These are phyloP conservation scores for Ustulina deusta DNA, from an alignment of 2,329 filamentous ascomycete genomes.

Conservation along the genomic window DNA sequence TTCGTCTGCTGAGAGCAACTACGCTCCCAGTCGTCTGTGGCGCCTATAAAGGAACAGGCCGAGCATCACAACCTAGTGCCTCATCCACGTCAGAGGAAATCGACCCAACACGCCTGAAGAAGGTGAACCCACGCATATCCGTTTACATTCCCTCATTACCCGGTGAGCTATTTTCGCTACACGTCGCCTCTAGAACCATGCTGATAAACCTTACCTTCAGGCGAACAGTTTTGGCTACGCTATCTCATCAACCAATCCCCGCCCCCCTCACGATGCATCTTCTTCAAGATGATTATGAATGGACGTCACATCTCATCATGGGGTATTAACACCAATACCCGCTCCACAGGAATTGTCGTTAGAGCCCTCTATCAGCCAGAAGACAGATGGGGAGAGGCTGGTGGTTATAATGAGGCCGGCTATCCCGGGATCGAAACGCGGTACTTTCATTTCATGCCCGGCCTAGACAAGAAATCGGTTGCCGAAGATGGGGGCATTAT, in stretches of 20 bases:
- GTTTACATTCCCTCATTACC: slow-evolving; percentile 69
- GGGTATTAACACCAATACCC: slow-evolving; percentile 59
- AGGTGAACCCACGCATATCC: slow-evolving; percentile 59
- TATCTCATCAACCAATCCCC: slow-evolving; percentile 58
- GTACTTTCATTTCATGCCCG: slow-evolving; percentile 63
- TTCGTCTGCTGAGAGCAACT: slow-evolving; percentile 49
- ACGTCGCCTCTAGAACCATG: neutral
- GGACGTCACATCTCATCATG: slow-evolving; percentile 64
- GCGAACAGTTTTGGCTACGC: slow-evolving; percentile 64
- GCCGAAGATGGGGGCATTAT: slow-evolving; percentile 68
- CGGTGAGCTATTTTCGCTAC: slow-evolving; percentile 53
- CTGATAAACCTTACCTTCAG: slow-evolving; percentile 49
- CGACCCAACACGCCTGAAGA: slow-evolving; percentile 49
- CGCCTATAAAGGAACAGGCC: slow-evolving; percentile 20
- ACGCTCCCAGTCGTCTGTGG: slow-evolving; percentile 23
- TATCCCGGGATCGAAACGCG: slow-evolving; percentile 60
- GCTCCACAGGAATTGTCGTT: slow-evolving; percentile 56
- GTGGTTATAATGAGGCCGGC: slow-evolving; percentile 51
- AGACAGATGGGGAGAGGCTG: slow-evolving; percentile 55
- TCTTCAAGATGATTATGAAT: slow-evolving; percentile 69
- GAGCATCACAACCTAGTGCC: slow-evolving; percentile 29
- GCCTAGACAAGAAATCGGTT: slow-evolving; percentile 53
- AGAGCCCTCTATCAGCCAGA: slow-evolving; percentile 63
- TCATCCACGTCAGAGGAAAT: slow-evolving; percentile 46
- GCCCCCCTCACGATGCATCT: slow-evolving; percentile 56